Evolutionary conservation across 805 yeast genomes (phyloP).

Genomic region (Barnettozyma wickerhamii): DNA sequence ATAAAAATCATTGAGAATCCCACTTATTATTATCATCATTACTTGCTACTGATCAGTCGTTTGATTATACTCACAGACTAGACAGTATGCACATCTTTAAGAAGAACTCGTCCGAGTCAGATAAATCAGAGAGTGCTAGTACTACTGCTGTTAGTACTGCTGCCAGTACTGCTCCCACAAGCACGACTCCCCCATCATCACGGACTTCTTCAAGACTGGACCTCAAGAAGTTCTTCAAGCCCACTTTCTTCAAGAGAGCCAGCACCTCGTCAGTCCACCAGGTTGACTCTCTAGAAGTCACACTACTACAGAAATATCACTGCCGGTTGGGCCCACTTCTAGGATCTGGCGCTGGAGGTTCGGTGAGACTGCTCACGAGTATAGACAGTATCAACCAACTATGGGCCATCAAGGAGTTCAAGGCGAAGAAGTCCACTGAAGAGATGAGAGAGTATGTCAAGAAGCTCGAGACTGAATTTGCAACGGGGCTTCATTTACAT

Average conservation of each 20-base stretch:
- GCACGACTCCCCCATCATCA: no score
- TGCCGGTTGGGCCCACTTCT: constrained; percentile 60
- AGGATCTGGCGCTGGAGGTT: constrained; percentile 88
- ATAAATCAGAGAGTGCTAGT: background rate
- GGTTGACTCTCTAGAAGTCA: constrained; percentile 43
- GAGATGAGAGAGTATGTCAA: constrained; percentile 73
- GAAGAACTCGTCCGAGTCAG: background rate
- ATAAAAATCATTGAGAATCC: no score
- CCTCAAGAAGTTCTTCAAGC: constrained; percentile 22
- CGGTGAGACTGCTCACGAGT: constrained; percentile 67
- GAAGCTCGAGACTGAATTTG: constrained; percentile 84
- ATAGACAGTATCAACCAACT: constrained; percentile 58
- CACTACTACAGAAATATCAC: constrained; percentile 59
- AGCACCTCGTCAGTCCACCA: background rate
- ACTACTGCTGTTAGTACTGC: background rate
- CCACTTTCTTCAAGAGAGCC: constrained; percentile 11
- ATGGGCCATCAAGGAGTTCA: constrained; percentile 81
- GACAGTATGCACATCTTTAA: background rate
- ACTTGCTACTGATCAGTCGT: no score
- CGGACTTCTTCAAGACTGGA: constrained; percentile 13
- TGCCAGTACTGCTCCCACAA: background rate
- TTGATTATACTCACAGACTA: no score
- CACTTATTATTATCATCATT: no score
- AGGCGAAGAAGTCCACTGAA: constrained; percentile 68
- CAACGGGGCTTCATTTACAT: constrained; percentile 77